Percentiles rank a stretch among this genome's conserved stretches.
phyloP scores from a whole-genome alignment of 306 rosid genomes.

The Gynostemma pentaphyllum region DNA sequence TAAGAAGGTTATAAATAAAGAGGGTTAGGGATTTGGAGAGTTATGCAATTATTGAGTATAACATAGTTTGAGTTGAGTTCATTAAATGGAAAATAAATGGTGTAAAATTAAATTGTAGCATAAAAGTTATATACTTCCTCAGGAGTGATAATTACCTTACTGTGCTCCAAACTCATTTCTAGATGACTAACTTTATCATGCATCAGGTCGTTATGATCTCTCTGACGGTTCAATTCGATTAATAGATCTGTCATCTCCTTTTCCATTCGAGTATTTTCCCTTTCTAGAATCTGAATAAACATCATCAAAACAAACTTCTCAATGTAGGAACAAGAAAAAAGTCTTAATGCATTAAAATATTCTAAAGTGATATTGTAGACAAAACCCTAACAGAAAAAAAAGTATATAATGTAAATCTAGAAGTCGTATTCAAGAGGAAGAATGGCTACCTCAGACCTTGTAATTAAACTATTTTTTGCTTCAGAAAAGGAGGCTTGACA shows the following conservation, averaged over 20 bases:
- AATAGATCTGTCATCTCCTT: slow-evolving; percentile 28
- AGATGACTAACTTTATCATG: slow-evolving; percentile 29
- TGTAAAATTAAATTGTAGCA: neutral
- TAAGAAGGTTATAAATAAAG: too few relatives aligned
- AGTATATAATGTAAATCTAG: too few relatives aligned
- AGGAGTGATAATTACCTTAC: slow-evolving; percentile 33
- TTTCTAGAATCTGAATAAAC: slow-evolving; percentile 35
- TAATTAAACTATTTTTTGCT: slow-evolving; percentile 23
- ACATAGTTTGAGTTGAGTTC: neutral
- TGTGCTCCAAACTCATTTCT: slow-evolving; percentile 31
- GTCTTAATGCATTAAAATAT: neutral
- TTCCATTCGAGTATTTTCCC: slow-evolving; percentile 34
- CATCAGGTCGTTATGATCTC: slow-evolving; percentile 32
- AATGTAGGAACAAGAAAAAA: neutral
- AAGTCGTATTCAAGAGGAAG: neutral
- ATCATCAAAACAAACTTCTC: neutral
- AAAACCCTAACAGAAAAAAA: neutral
- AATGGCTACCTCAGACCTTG: slow-evolving; percentile 52
- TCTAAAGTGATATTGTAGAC: neutral
- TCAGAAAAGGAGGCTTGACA: slow-evolving; percentile 29
- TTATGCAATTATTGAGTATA: too few relatives aligned
- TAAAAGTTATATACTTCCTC: neutral
- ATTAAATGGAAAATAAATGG: neutral
- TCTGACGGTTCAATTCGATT: slow-evolving; percentile 31
- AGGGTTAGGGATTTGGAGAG: too few relatives aligned